phyloP scores from a whole-genome alignment of 345 rosid species.

The Syzygium oleosum region DNA sequence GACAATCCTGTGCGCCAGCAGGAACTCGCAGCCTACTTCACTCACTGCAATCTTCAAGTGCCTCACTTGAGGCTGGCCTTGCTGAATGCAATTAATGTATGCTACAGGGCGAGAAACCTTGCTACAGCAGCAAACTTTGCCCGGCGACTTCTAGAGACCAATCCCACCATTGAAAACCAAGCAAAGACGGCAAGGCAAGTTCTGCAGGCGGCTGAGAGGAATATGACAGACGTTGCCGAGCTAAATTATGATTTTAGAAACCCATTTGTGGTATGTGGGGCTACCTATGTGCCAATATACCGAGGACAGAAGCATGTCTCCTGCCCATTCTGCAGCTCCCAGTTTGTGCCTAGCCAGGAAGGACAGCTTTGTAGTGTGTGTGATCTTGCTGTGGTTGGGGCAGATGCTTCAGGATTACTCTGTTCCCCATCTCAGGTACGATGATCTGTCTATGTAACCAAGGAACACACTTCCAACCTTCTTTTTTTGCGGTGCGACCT shows the following conservation, averaged over 20 bases:
- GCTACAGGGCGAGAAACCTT: constrained; percentile 74
- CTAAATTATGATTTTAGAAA: constrained; percentile 86
- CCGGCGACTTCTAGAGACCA: constrained; percentile 66
- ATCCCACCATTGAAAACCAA: constrained; percentile 66
- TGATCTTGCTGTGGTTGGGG: constrained; percentile 76
- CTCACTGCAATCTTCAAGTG: constrained; percentile 81
- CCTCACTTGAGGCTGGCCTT: constrained; percentile 83
- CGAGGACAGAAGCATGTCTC: constrained; percentile 76
- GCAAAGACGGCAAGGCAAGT: constrained; percentile 77
- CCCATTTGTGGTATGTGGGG: constrained; percentile 81
- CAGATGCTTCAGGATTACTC: constrained; percentile 88
- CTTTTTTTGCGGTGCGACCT: not conserved
- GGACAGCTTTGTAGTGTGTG: constrained; percentile 72
- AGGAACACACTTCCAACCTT: not conserved
- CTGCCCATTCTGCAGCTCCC: constrained; percentile 78
- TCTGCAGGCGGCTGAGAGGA: constrained; percentile 71
- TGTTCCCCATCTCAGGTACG: constrained; percentile 82
- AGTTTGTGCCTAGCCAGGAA: constrained; percentile 67
- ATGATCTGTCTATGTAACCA: constrained; percentile 10
- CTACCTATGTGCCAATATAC: constrained; percentile 89
- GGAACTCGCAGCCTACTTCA: constrained; percentile 98
- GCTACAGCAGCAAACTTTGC: constrained; percentile 83
- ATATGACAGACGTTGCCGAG: constrained; percentile 49
- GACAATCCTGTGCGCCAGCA: constrained; percentile 71
- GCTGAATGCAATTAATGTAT: constrained; percentile 64